Conservation (phyloP, 768 basidiomycete species). For the Podaxis sp. region DNA sequence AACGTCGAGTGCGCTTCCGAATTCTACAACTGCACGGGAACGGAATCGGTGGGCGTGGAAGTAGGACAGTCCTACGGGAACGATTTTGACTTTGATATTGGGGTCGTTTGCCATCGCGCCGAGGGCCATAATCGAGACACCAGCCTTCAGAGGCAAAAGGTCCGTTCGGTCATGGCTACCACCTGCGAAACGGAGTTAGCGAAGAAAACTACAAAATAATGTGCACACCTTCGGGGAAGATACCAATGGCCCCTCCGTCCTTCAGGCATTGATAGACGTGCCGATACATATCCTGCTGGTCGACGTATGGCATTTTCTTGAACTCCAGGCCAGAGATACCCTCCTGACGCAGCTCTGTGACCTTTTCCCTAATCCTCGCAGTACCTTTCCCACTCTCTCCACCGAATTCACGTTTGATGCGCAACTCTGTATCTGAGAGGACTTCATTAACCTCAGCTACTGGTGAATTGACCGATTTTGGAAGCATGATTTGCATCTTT, state of each 20-base stretch:
- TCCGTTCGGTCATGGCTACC: conserved; percentile 98
- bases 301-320: conserved; percentile 83
- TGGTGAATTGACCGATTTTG: conserved; percentile 71
- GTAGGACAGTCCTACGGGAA: conserved; percentile 76
- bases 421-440: conserved; percentile 81
- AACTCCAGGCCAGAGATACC: conserved; percentile 66
- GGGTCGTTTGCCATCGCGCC: conserved; percentile 96
- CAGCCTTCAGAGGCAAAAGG: conserved; percentile 93
- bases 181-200: conserved; percentile 41
- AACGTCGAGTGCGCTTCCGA: conserved; percentile 89
- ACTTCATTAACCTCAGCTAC: conserved; percentile 86
- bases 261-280: conserved; percentile 86
- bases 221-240: conserved; percentile 89
- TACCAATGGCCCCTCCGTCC: conserved; percentile 88
- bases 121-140: conserved; percentile 96
- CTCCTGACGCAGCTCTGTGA: conserved; percentile 51
- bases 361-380: conserved; percentile 58
- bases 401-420: conserved; percentile 83
- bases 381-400: conserved; percentile 78
- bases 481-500: conserved; percentile 82
- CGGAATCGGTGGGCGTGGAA: conserved; percentile 86
- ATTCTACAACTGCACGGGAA: conserved; percentile 95
- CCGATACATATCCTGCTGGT: conserved; percentile 93
- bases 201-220: background rate
- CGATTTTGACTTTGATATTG: conserved; percentile 83